Percentiles rank a stretch among this genome's conserved stretches.
These are phyloP conservation scores for Phytophthora syringae DNA, from an alignment of 352 stramenopile genomes.

Conservation along the genomic window DNA sequence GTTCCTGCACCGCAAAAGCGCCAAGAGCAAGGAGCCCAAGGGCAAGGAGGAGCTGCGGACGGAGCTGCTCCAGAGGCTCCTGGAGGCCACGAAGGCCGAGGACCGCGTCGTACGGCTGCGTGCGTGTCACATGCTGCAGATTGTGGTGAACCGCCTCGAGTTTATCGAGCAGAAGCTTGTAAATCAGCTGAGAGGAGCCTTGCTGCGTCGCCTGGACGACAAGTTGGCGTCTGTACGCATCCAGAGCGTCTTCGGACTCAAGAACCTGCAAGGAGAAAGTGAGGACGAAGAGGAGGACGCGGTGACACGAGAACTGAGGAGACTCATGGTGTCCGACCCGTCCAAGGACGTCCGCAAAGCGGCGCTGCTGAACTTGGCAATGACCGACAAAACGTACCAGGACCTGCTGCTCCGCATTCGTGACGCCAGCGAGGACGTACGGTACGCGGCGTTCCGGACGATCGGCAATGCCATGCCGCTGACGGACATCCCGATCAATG, in stretches of 20 bases:
- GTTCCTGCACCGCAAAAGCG: constrained; percentile 42
- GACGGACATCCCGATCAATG: constrained; percentile 64
- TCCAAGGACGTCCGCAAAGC: constrained; percentile 82
- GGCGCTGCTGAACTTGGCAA: constrained; percentile 55
- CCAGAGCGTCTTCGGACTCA: constrained; percentile 67
- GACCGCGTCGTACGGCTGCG: constrained; percentile 63
- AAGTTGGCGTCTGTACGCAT: constrained; percentile 68
- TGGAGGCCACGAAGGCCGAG: constrained; percentile 63
- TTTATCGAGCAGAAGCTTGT: constrained; percentile 53
- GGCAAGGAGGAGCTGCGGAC: constrained; percentile 48
- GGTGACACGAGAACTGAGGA: constrained; percentile 56
- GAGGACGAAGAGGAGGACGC: constrained; percentile 41
- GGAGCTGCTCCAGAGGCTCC: constrained; percentile 54
- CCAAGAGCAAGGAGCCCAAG: constrained; percentile 32
- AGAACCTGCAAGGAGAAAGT: constrained; percentile 53
- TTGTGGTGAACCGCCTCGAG: constrained; percentile 61
- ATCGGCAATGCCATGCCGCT: constrained; percentile 53
- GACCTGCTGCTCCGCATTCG: constrained; percentile 81
- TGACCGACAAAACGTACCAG: constrained; percentile 49
- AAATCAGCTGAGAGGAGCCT: constrained; percentile 40
- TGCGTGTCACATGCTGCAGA: constrained; percentile 67
- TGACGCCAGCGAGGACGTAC: constrained; percentile 74
- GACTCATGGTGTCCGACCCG: constrained; percentile 71
- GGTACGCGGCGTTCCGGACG: constrained; percentile 60
- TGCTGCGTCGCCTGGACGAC: constrained; percentile 66